A percentile compares a stretch with the other conserved stretches of the same genome.
Conservation (phyloP, 176 grass and related monocot genomes). For the Urochloa ruziziensis region DNA sequence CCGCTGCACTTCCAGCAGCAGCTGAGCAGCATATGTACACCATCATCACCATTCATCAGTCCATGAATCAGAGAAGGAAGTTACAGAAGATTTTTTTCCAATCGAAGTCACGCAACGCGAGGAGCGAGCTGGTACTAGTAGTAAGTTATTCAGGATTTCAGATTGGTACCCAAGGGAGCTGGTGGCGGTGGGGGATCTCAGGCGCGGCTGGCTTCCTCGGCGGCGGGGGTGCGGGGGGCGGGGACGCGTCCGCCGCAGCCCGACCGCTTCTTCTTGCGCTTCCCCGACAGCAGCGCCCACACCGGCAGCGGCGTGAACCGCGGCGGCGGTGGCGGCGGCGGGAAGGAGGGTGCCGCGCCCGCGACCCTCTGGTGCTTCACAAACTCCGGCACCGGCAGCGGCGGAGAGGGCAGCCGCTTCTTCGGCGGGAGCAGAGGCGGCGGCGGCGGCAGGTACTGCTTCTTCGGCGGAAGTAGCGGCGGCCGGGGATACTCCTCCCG, state of each 20-base stretch:
- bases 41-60: not conserved
- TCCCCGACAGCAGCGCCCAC: conserved; percentile 14
- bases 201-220: conserved; percentile 33
- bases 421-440: conserved; percentile 8
- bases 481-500: not conserved
- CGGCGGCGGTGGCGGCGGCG: not conserved
- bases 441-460: not conserved
- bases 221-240: not conserved
- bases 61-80: not conserved
- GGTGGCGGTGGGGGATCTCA: not conserved
- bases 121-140: not conserved
- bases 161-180: not conserved
- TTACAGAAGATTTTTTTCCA: not conserved
- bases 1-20: not conserved
- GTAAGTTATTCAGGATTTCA: no score
- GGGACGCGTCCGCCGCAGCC: conserved; percentile 38
- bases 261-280: conserved; percentile 51
- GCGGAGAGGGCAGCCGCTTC: not conserved
- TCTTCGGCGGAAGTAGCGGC: not conserved
- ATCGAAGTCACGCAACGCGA: not conserved
- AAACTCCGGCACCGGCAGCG: no score
- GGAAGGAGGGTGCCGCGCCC: not conserved
- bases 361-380: not conserved
- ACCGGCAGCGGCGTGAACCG: conserved; percentile 29
- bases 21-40: conserved; percentile 9